Conservation (phyloP, 1,284 basidiomycete genomes). For the Ustilago vetiveriae region DNA sequence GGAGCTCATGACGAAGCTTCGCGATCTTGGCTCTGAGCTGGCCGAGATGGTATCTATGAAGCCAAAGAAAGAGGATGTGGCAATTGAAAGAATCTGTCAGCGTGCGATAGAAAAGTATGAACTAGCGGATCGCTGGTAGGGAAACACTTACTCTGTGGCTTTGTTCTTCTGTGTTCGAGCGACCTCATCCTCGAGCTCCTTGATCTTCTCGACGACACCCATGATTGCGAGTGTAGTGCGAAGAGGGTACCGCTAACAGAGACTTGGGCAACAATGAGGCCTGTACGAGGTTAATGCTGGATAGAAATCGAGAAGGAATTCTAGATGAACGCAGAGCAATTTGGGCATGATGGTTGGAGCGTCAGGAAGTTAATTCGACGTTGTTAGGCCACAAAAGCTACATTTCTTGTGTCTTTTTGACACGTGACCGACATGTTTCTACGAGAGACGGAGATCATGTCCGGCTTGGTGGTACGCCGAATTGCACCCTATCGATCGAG, state of each 20-base stretch:
- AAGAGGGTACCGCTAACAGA: background rate
- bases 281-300: background rate
- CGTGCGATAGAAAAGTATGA: background rate
- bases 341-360: conserved; percentile 1
- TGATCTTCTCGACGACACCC: conserved; percentile 73
- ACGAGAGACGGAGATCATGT: no score
- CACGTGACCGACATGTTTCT: no score
- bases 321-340: no score
- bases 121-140: background rate
- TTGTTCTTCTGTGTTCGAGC: conserved; percentile 72
- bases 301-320: no score
- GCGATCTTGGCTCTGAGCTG: conserved; percentile 62
- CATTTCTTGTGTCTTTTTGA: no score
- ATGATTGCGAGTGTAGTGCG: conserved; percentile 27
- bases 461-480: no score
- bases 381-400: background rate
- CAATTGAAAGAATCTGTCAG: no score
- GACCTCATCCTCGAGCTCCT: conserved; percentile 98
- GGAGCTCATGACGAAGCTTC: conserved; percentile 61
- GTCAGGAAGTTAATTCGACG: background rate
- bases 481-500: no score
- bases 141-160: conserved; percentile 57
- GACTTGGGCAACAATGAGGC: background rate
- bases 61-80: no score
- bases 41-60: conserved; percentile 61